Conservation (phyloP, 2,329 filamentous ascomycete species). For the Talaromyces funiculosus region DNA sequence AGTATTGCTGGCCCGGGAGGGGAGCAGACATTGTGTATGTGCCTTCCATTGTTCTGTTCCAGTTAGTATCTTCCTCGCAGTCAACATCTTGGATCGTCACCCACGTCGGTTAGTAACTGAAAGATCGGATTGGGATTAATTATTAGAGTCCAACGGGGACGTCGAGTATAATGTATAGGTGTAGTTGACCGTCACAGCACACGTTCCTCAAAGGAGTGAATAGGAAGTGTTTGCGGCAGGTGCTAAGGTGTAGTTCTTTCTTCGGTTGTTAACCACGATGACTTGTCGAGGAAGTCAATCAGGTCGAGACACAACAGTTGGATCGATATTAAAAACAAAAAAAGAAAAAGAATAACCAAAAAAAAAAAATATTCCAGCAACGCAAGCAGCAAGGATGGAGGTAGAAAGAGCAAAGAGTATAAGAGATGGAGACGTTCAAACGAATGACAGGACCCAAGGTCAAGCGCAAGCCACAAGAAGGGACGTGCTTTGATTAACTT, state of each 20-base stretch:
- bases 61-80: neutral
- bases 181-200: neutral
- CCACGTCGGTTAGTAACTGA: neutral
- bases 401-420: neutral
- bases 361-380: conserved; percentile 3
- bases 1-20: conserved; percentile 69
- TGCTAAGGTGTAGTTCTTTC: neutral
- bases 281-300: neutral
- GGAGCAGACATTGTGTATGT: conserved; percentile 49
- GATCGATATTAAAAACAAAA: neutral
- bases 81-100: neutral
- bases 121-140: conserved; percentile 5
- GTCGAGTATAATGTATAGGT: neutral
- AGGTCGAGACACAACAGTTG: neutral
- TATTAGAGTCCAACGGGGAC: conserved; percentile 8
- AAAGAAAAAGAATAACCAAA: conserved; percentile 4
- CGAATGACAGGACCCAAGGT: conserved; percentile 32
- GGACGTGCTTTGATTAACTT: conserved; percentile 17
- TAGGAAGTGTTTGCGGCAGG: neutral
- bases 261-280: neutral
- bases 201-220: conserved; percentile 10
- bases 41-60: conserved; percentile 55
- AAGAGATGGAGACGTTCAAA: conserved; percentile 17
- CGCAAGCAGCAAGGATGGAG: conserved; percentile 3
- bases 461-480: conserved; percentile 21